A percentile compares a stretch with the other conserved stretches of the same genome.
phyloP scores from a whole-genome alignment of 2,329 filamentous ascomycete species.

The Paraphoma sp. region DNA sequence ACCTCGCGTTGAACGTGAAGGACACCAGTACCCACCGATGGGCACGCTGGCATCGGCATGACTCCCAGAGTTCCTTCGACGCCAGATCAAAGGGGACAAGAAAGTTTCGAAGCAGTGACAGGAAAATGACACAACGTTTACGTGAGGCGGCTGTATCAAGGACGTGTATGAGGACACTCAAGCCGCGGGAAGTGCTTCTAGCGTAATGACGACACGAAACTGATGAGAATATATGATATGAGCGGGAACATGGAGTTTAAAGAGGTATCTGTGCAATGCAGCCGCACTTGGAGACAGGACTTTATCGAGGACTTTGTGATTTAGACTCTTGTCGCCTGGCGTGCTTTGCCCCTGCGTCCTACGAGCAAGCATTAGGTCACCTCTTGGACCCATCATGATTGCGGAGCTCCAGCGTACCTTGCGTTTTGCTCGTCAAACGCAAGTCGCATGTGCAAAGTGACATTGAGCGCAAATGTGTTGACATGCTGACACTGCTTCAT shows the following conservation, averaged over 20 bases:
- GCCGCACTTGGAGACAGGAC: too few relatives aligned
- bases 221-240: background rate
- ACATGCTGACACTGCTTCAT: constrained; percentile 1
- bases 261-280: background rate
- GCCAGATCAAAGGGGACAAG: background rate
- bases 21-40: constrained; percentile 70
- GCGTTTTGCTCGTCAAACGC: background rate
- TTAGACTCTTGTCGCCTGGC: too few relatives aligned
- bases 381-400: background rate
- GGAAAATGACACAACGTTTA: background rate
- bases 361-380: too few relatives aligned
- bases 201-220: background rate
- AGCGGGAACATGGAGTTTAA: background rate
- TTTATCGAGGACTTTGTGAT: too few relatives aligned
- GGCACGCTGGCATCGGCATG: constrained; percentile 47
- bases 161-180: background rate
- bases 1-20: constrained; percentile 67
- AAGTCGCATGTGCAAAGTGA: background rate
- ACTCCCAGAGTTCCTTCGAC: constrained; percentile 19
- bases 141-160: background rate
- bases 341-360: too few relatives aligned
- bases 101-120: background rate
- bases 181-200: background rate
- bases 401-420: background rate
- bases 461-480: background rate